Evolutionary conservation across 768 basidiomycete species (phyloP).

Genomic region (Amanita muscaria): DNA sequence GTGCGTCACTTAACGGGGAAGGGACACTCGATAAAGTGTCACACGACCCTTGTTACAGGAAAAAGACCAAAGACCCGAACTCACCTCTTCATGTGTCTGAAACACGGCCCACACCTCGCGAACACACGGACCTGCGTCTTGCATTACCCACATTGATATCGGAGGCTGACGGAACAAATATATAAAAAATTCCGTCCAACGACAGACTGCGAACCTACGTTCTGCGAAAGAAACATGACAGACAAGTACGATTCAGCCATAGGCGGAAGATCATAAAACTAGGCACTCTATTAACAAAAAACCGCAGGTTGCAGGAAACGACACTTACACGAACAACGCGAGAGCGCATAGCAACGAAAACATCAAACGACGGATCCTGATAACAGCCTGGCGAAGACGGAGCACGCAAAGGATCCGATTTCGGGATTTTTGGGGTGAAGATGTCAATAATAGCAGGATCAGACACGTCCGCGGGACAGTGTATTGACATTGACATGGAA

Average conservation of each 20-base stretch:
- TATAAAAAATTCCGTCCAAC: no score
- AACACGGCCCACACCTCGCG: slow-evolving; percentile 50
- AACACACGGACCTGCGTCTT: slow-evolving; percentile 19
- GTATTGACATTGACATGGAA: slow-evolving; percentile 5
- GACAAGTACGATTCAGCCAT: slow-evolving; percentile 28
- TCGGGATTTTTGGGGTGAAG: slow-evolving; percentile 21
- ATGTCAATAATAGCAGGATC: slow-evolving; percentile 16
- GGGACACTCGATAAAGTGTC: slow-evolving; percentile 7
- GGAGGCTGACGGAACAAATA: slow-evolving; percentile 29
- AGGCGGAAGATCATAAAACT: slow-evolving; percentile 34
- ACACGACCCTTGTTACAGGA: no score
- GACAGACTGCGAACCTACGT: slow-evolving; percentile 20
- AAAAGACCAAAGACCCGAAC: slow-evolving; percentile 18
- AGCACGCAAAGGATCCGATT: slow-evolving; percentile 23
- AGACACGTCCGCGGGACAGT: background rate
- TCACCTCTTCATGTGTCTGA: slow-evolving; percentile 51
- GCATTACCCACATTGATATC: slow-evolving; percentile 40
- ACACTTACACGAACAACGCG: slow-evolving; percentile 45
- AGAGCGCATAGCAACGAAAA: slow-evolving; percentile 42
- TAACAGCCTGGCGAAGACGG: slow-evolving; percentile 27
- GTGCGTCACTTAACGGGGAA: slow-evolving; percentile 7
- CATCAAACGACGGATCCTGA: slow-evolving; percentile 20
- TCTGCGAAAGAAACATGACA: slow-evolving; percentile 31
- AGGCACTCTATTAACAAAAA: slow-evolving; percentile 8
- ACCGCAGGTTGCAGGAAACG: background rate